Evolutionary conservation across 306 rosid species (phyloP).

Genomic region (Abrus pulchellus): DNA sequence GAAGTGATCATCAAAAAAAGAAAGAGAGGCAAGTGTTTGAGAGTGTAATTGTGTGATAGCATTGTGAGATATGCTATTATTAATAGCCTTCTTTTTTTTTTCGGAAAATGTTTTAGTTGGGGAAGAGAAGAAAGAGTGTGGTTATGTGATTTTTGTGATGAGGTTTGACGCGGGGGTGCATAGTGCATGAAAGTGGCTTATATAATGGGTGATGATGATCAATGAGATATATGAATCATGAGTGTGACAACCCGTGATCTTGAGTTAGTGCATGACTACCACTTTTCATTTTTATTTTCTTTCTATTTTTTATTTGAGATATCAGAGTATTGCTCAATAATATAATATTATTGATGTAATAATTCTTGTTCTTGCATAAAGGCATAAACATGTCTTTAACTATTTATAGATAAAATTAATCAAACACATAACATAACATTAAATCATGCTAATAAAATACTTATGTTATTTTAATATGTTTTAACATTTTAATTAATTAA

Average conservation of each 20-base stretch:
- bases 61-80: slow-evolving; percentile 34
- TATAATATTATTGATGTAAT: too few species aligned
- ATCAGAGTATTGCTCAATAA: neutral
- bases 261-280: slow-evolving; percentile 26
- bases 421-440: neutral
- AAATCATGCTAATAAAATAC: neutral
- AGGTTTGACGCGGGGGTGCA: slow-evolving; percentile 34
- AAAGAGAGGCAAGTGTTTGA: slow-evolving; percentile 44
- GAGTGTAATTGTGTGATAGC: slow-evolving; percentile 41
- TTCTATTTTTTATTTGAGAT: neutral
- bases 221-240: neutral
- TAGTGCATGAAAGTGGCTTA: slow-evolving; percentile 51
- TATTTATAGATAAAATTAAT: neutral
- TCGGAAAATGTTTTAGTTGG: neutral
- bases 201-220: slow-evolving; percentile 53
- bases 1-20: slow-evolving; percentile 52
- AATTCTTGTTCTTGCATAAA: too few species aligned
- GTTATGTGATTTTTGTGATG: slow-evolving; percentile 41
- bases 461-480: too few species aligned
- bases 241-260: slow-evolving; percentile 45
- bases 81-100: neutral
- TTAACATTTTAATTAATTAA: too few species aligned
- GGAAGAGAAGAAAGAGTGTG: slow-evolving; percentile 13
- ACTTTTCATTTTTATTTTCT: slow-evolving; percentile 11
- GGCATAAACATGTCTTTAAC: neutral